Evolutionary conservation across 306 rosid genomes (phyloP).

Genomic region (Macrotyloma uniflorum): DNA sequence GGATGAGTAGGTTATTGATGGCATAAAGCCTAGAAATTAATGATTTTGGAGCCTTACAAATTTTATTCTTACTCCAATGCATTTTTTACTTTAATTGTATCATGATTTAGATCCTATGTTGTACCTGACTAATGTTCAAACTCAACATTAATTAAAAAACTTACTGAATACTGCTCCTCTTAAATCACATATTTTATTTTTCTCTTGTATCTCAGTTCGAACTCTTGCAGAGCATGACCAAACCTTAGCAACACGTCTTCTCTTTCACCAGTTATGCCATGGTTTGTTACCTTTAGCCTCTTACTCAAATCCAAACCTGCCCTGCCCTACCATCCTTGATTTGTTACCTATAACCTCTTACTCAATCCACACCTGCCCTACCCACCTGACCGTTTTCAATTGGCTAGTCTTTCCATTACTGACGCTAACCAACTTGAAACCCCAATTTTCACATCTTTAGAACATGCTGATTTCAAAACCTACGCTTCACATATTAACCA

Average conservation of each 20-base stretch:
- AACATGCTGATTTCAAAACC: not conserved
- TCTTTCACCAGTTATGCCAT: not conserved
- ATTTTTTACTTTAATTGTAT: slow-evolving; percentile 1
- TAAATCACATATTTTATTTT: slow-evolving; percentile 1
- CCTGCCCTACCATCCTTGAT: not conserved
- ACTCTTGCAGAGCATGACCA: not conserved
- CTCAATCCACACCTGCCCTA: slow-evolving; percentile 10
- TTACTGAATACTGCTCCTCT: not conserved
- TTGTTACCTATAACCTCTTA: not conserved
- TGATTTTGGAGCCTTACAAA: not conserved
- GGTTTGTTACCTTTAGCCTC: not conserved
- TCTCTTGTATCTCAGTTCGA: not conserved
- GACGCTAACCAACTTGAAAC: not conserved
- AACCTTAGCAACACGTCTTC: not conserved
- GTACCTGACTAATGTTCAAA: not conserved
- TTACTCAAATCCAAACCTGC: slow-evolving; percentile 8
- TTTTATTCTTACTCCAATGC: not conserved
- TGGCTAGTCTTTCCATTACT: too few species aligned
- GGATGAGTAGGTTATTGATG: not conserved
- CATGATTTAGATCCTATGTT: slow-evolving; percentile 4
- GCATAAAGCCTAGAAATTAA: slow-evolving; percentile 3
- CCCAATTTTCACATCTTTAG: not conserved
- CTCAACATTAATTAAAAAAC: not conserved
- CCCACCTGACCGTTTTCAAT: not conserved
- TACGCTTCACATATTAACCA: not conserved